Evolutionary conservation across 2,329 filamentous ascomycete genomes (phyloP), one percentile per base, ranked within the genome.

Genomic region (Chaetomiaceae sp.): DNA sequence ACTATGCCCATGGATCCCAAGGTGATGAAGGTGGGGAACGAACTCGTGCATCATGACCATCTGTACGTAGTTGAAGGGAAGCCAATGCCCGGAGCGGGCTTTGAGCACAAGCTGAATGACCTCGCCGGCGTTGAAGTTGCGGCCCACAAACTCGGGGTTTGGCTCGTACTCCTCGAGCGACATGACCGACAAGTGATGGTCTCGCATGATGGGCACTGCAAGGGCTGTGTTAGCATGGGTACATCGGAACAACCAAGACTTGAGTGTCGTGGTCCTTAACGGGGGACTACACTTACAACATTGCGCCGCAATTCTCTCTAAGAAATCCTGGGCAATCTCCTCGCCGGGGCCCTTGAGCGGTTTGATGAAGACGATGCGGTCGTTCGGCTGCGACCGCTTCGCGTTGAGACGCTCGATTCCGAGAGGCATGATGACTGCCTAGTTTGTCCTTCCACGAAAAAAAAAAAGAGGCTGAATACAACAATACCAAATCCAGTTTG

Each of bases 1-100:
- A 7, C 9, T 17, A 1, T 12, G 14, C 16, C 20, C 4, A 25
- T 27, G 25, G 20, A 13, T 35, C 9, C 10, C 3, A 41, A 14
- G 9, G 7, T 33, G 16, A 3, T 30, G 34, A 13, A n/a, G n/a
- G n/a, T n/a, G n/a, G n/a, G n/a, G 16, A 23, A 63, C 68, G 39
- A 58, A 73, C 72, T 93, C 88, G 65, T 95, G 89, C 81, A 95
- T 91, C 89, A 95, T 95, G 58, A 95, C 88, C 87, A 93, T 92
- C 68, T 93, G 87, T 14, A 95, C 87, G 63, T 90, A 89, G 55
- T 82, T 75, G 63, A 93, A 90, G 0, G 87, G 86, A 19, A 95
- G 73, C 89, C 89, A 95, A 52, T 72, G 77, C 21, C 81, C 80
- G 0, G 77, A 73, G 0, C 76, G 77, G 0, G 86, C 81, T 60